A percentile compares a stretch with the other conserved stretches of the same genome.
Conservation (phyloP, 2,329 filamentous ascomycete genomes). For the Leptographium procerum region DNA sequence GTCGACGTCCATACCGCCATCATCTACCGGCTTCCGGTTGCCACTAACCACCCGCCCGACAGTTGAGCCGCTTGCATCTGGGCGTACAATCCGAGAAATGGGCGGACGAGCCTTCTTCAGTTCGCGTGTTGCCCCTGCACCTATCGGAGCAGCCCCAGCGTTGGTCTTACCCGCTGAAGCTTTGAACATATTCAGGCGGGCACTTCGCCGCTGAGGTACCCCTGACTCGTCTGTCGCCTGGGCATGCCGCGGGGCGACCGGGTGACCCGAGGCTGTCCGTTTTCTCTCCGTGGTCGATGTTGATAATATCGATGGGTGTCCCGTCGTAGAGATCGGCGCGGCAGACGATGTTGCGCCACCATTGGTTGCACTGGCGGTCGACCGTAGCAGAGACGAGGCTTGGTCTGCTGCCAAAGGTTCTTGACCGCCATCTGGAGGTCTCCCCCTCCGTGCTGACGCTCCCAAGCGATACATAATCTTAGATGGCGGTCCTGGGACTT, state of each 20-base stretch:
- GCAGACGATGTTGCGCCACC: neutral
- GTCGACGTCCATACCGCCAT: conserved; percentile 59
- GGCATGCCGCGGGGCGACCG: conserved; percentile 37
- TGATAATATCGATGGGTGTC: conserved; percentile 21
- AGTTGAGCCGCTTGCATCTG: conserved; percentile 54
- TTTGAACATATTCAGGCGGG: conserved; percentile 57
- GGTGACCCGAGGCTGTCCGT: conserved; percentile 82
- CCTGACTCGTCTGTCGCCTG: conserved; percentile 48
- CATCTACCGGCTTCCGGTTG: conserved; percentile 64
- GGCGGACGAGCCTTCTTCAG: conserved; percentile 75
- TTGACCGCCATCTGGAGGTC: conserved; percentile 24
- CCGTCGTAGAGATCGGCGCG: neutral
- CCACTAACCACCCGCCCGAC: conserved; percentile 84
- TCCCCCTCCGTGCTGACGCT: conserved; percentile 27
- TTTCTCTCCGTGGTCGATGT: conserved; percentile 56
- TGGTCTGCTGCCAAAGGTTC: conserved; percentile 25
- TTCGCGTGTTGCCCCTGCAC: conserved; percentile 55
- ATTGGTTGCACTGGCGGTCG: conserved; percentile 7
- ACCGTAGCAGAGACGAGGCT: conserved; percentile 24
- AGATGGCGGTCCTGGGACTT: conserved; percentile 31
- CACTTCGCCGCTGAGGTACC: conserved; percentile 57
- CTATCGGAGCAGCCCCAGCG: conserved; percentile 43
- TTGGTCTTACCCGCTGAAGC: conserved; percentile 56
- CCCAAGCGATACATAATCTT: conserved; percentile 49
- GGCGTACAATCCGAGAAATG: conserved; percentile 52